These are phyloP conservation scores for Gynostemma pentaphyllum DNA, from an alignment of 306 rosid species.

Conservation along the genomic window DNA sequence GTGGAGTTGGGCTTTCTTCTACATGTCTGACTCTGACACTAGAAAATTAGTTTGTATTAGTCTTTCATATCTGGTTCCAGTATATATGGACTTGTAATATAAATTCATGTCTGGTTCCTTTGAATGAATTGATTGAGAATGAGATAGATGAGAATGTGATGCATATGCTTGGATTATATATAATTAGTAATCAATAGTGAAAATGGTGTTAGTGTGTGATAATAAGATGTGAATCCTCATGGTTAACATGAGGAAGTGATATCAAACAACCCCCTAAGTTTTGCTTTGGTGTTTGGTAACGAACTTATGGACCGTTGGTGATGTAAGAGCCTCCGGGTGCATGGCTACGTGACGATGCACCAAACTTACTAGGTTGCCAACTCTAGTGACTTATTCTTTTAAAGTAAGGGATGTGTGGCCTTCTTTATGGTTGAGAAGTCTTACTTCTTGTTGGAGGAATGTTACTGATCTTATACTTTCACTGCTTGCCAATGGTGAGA, in stretches of 20 bases:
- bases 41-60: not conserved
- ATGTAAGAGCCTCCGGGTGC: not conserved
- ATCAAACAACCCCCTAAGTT: too few species aligned
- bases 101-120: not conserved
- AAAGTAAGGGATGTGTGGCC: too few species aligned
- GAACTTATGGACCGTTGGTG: too few species aligned
- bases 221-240: too few species aligned
- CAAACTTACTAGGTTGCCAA: not conserved
- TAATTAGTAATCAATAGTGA: too few species aligned
- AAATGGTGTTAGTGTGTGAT: too few species aligned
- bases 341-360: not conserved
- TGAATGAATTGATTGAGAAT: too few species aligned
- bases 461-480: slow-evolving; percentile 3
- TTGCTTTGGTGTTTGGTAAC: too few species aligned
- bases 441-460: not conserved
- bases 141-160: too few species aligned
- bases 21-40: not conserved
- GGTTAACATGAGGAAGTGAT: too few species aligned
- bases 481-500: not conserved
- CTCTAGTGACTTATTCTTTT: slow-evolving; percentile 1
- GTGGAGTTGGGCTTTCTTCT: not conserved
- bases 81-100: not conserved
- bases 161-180: too few species aligned
- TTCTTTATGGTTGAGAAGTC: too few species aligned
- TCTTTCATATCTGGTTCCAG: not conserved